Evolutionary conservation across 768 basidiomycete genomes (phyloP).

Genomic region (Lentinus brumalis): DNA sequence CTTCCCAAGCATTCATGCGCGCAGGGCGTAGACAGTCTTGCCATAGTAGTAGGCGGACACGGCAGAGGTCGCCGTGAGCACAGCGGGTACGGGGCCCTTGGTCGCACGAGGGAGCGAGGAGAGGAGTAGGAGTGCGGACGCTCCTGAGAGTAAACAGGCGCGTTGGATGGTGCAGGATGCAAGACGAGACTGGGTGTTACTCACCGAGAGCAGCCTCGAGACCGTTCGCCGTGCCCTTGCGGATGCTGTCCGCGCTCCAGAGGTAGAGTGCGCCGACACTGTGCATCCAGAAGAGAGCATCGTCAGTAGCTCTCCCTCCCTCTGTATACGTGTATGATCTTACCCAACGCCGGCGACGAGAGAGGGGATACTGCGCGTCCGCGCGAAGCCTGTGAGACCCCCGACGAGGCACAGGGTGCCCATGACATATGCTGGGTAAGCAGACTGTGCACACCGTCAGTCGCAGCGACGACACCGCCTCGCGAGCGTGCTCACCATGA

Average conservation of each 20-base stretch:
- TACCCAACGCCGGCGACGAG: slow-evolving; percentile 81
- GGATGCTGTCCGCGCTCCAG: slow-evolving; percentile 77
- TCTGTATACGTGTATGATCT: slow-evolving; percentile 18
- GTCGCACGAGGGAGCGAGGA: slow-evolving; percentile 72
- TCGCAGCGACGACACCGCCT: not conserved
- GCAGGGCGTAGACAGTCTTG: slow-evolving; percentile 46
- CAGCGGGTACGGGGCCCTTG: slow-evolving; percentile 74
- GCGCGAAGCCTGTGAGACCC: slow-evolving; percentile 70
- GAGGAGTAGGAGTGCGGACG: slow-evolving; percentile 66
- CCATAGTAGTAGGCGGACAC: slow-evolving; percentile 70
- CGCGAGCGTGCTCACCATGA: slow-evolving; percentile 6
- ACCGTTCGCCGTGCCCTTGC: slow-evolving; percentile 72
- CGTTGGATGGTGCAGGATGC: not conserved
- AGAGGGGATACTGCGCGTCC: slow-evolving; percentile 79
- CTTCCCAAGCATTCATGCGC: not conserved
- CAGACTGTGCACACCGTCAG: slow-evolving; percentile 52
- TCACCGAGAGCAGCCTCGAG: slow-evolving; percentile 75
- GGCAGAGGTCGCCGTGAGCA: slow-evolving; percentile 63
- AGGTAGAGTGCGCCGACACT: slow-evolving; percentile 81
- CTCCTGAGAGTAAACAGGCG: slow-evolving; percentile 46
- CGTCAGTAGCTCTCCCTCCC: no score
- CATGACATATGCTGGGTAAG: slow-evolving; percentile 79
- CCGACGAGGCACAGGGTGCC: slow-evolving; percentile 77
- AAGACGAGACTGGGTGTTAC: slow-evolving; percentile 17
- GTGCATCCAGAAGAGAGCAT: not conserved